These are phyloP conservation scores for Ehretia macrophylla DNA, from an alignment of 257 asterid species.

Conservation along the genomic window DNA sequence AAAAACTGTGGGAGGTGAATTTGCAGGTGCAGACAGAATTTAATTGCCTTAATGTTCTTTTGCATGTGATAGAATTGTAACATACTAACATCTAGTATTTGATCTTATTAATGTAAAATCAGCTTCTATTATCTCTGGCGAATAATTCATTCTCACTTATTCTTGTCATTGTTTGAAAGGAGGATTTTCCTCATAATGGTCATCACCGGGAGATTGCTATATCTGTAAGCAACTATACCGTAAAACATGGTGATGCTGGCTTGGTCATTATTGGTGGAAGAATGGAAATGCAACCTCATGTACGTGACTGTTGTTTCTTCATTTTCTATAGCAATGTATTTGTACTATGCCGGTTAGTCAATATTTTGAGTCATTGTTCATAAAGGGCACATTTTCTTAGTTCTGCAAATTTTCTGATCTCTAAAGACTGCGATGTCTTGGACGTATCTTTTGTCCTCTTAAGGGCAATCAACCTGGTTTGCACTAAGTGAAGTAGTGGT, in stretches of 20 bases:
- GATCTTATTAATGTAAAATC: background rate
- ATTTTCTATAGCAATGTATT: too few species aligned
- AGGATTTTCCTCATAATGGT: conserved; percentile 95
- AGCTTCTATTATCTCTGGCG: background rate
- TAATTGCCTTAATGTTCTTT: too few species aligned
- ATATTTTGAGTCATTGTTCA: background rate
- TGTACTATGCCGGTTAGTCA: too few species aligned
- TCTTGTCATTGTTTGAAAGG: conserved; percentile 40
- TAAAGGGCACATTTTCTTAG: background rate
- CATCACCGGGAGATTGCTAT: conserved; percentile 90
- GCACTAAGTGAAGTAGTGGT: too few species aligned
- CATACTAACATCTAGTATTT: too few species aligned
- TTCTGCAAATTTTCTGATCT: too few species aligned
- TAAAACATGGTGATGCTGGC: conserved; percentile 92
- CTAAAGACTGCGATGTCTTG: too few species aligned
- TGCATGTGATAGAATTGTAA: too few species aligned
- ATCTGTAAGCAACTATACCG: conserved; percentile 79
- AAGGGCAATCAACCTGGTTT: too few species aligned
- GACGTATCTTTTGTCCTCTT: too few species aligned
- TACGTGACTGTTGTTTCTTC: conserved; percentile 31
- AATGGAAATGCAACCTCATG: conserved; percentile 98
- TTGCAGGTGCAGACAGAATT: conserved; percentile 53
- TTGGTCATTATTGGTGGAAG: conserved; percentile 93
- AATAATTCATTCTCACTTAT: background rate
- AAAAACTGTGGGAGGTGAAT: conserved; percentile 91